These are phyloP conservation scores for Orobanche coerulescens DNA, from an alignment of 257 asterid genomes.

Conservation along the genomic window DNA sequence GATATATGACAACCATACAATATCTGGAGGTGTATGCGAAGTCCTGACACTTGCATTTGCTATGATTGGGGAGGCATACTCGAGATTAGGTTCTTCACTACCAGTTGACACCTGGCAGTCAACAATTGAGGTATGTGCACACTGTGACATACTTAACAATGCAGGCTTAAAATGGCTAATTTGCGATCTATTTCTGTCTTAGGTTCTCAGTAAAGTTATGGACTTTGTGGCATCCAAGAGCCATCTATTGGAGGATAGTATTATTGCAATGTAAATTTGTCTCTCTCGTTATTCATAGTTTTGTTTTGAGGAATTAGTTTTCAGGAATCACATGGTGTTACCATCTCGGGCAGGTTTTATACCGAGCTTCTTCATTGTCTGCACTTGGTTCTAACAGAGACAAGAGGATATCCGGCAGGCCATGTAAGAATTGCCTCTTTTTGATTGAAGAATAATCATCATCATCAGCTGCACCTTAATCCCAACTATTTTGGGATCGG, in stretches of 20 bases:
- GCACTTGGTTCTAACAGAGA: conserved; percentile 71
- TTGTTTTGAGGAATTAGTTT: conserved; percentile 25
- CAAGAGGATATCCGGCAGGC: conserved; percentile 62
- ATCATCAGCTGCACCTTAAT: too few relatives aligned
- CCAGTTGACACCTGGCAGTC: conserved; percentile 63
- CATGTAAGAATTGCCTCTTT: conserved; percentile 51
- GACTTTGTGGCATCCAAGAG: conserved; percentile 60
- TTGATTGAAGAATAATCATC: not conserved
- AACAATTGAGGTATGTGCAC: conserved; percentile 58
- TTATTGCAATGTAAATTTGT: conserved; percentile 46
- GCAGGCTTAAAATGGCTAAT: conserved; percentile 25
- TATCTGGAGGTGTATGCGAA: conserved; percentile 38
- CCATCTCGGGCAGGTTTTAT: conserved; percentile 60
- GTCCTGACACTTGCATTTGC: conserved; percentile 50
- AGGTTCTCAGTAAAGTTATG: conserved; percentile 71
- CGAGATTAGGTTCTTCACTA: conserved; percentile 57
- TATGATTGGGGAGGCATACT: conserved; percentile 65
- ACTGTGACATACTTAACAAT: conserved; percentile 15
- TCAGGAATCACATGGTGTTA: conserved; percentile 24
- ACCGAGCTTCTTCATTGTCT: conserved; percentile 70
- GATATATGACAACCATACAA: conserved; percentile 23
- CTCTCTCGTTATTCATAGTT: conserved; percentile 18
- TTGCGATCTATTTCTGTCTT: conserved; percentile 25
- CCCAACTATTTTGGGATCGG: too few relatives aligned
- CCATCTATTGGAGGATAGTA: conserved; percentile 45